phyloP scores from a whole-genome alignment of 768 basidiomycete species.

The Ramaria sp. region DNA sequence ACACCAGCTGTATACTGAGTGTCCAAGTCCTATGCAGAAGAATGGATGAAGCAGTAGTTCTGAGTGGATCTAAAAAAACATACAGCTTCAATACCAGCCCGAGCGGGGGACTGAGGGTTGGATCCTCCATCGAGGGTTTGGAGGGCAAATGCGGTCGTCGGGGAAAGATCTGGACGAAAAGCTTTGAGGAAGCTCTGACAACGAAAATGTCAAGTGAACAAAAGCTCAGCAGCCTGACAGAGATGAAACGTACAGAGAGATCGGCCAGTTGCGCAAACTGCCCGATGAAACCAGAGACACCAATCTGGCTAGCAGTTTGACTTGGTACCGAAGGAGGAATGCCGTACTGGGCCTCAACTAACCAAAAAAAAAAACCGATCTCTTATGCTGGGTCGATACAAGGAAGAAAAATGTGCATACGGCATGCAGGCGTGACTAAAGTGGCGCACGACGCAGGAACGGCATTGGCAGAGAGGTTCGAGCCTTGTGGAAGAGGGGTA shows the following conservation, averaged over 20 bases:
- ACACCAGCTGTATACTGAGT: conserved; percentile 9
- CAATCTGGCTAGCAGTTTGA: background rate
- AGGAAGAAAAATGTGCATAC: background rate
- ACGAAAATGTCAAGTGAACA: background rate
- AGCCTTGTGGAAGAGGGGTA: background rate
- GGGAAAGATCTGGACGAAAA: conserved; percentile 16
- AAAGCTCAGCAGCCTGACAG: background rate
- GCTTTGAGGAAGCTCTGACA: conserved; percentile 17
- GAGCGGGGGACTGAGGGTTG: conserved; percentile 15
- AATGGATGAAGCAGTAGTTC: background rate
- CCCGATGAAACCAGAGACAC: conserved; percentile 15
- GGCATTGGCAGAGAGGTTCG: conserved; percentile 4
- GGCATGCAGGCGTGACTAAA: conserved; percentile 19
- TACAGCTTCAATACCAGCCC: conserved; percentile 21
- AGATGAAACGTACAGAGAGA: background rate
- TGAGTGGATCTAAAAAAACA: conserved; percentile 1
- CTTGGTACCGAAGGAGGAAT: conserved; percentile 3
- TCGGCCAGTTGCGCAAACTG: conserved; percentile 23
- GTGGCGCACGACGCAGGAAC: conserved; percentile 17
- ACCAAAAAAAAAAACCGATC: background rate
- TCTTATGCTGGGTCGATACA: background rate
- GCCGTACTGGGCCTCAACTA: background rate
- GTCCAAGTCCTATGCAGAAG: conserved; percentile 2
- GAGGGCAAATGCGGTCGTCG: conserved; percentile 16
- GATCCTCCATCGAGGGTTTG: conserved; percentile 20